phyloP scores from a whole-genome alignment of 768 basidiomycete species.

The Tubosaeta brunneosetosa region DNA sequence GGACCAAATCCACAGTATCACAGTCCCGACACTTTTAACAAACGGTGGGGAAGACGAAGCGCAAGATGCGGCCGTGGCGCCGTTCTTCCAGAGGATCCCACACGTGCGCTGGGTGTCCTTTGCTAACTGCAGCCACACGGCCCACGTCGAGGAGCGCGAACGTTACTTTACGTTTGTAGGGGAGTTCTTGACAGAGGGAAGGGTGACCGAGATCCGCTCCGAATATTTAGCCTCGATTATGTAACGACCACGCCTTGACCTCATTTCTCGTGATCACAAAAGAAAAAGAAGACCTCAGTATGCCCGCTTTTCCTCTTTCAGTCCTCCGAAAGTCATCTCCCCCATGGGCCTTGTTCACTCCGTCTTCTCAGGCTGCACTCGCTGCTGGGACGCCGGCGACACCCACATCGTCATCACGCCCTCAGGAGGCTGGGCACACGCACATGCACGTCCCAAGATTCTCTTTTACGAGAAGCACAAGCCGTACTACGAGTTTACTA shows the following conservation, averaged over 20 bases:
- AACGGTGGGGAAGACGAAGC: conserved; percentile 38
- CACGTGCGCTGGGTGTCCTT: conserved; percentile 36
- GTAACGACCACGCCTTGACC: conserved; percentile 9
- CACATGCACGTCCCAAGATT: conserved; percentile 32
- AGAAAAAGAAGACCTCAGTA: conserved; percentile 5
- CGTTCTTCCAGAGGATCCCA: conserved; percentile 31
- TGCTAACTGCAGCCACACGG: conserved; percentile 19
- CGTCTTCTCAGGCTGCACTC: conserved; percentile 13
- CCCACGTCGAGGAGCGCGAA: conserved; percentile 13
- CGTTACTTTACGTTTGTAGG: conserved; percentile 18
- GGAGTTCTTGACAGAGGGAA: conserved; percentile 6
- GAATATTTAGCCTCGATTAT: background rate
- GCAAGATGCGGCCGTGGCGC: conserved; percentile 30
- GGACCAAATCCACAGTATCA: conserved; percentile 38
- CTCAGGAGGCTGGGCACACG: conserved; percentile 21
- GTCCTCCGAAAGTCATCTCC: background rate
- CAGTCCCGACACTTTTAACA: conserved; percentile 35
- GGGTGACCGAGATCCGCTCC: no score
- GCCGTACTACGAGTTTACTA: conserved; percentile 68
- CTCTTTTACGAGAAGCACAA: conserved; percentile 62
- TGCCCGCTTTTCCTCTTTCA: conserved; percentile 2
- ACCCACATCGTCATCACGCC: conserved; percentile 25
- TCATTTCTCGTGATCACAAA: conserved; percentile 8
- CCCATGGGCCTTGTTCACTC: conserved; percentile 20
- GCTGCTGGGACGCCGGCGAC: conserved; percentile 26